Evolutionary conservation across 1,284 basidiomycete species (phyloP), one percentile per base, ranked within the genome.

Genomic region (Entoloma clypeatum): DNA sequence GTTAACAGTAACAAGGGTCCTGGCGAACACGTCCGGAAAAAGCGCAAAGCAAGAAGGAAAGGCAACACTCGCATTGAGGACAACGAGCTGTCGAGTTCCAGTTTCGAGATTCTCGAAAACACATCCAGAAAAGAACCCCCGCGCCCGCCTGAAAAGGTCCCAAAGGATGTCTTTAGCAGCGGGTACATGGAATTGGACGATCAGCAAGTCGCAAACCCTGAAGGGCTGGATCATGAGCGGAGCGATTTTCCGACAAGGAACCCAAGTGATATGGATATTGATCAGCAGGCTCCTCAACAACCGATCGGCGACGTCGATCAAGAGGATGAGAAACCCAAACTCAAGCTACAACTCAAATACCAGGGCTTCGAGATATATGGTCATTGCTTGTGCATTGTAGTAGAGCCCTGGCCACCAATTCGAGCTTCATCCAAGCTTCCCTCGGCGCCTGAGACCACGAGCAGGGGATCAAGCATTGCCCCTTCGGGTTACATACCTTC

Each of bases 381-480:
- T 0, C 74, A 75, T 37, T 87, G 81, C 57, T 69, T 89, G 16
- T 88, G 83, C 53, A 72, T 89, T 18, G 80, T 89, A 18, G 77
- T 87, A 13, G 86, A 89, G 56, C 86, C 86, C 11, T 86, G 80
- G 70, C 81, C 83, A 4, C 63, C 73, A 11, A 56, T 79, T 32
- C 71, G 68, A 23, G 52, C 63, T 3, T 55, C 55, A 24, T 54
- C 69, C 3, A 64, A 63, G 34, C 61, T 61, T 0, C 61, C 64
- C 19, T 65, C 71, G 5, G 54, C 67, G 5, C 45, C 50, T 41
- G 38, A 47, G 23, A 31, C 55, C 14, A 46, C 57, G 23, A 57
- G 63, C 16, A 57, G 40, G 39, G 42, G 57, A n/a, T 56, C 60
- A 10, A 67, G 60, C 45, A 60, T 66, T 32, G 63, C 57, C 11